Evolutionary conservation across 2,329 filamentous ascomycete genomes (phyloP).

Genomic region (Tolypocladium guangdongense): DNA sequence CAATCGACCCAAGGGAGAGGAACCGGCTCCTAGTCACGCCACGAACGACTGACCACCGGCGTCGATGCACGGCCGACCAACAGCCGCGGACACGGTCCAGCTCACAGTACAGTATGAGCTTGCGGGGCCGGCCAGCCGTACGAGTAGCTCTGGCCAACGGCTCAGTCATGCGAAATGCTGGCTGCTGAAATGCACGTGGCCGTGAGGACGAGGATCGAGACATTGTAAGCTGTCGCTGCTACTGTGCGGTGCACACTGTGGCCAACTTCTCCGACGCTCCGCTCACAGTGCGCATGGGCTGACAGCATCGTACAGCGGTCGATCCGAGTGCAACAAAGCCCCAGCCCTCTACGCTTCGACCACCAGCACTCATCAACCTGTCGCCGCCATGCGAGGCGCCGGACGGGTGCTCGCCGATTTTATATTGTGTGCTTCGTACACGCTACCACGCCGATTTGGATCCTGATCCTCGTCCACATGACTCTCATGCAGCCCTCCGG

Average conservation of each 20-base stretch:
- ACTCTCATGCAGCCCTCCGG: not conserved
- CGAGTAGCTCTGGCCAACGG: too few species aligned
- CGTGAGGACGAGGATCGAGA: not conserved
- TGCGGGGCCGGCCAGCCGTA: too few species aligned
- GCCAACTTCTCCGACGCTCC: not conserved
- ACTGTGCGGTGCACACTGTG: not conserved
- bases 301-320: not conserved
- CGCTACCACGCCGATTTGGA: not conserved
- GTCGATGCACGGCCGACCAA: not conserved
- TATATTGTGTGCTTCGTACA: not conserved
- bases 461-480: too few species aligned
- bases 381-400: not conserved
- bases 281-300: not conserved
- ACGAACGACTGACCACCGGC: not conserved
- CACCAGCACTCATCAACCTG: not conserved
- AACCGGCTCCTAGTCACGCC: not conserved
- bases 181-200: not conserved
- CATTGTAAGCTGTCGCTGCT: not conserved
- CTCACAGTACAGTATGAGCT: not conserved
- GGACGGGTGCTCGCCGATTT: not conserved
- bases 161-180: not conserved
- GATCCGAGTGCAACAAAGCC: not conserved
- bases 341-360: not conserved
- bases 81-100: not conserved
- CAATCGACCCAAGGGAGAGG: not conserved